Evolutionary conservation across 306 rosid genomes (phyloP), one percentile per base, ranked within the genome.

Genomic region (Carpinus fangiana): DNA sequence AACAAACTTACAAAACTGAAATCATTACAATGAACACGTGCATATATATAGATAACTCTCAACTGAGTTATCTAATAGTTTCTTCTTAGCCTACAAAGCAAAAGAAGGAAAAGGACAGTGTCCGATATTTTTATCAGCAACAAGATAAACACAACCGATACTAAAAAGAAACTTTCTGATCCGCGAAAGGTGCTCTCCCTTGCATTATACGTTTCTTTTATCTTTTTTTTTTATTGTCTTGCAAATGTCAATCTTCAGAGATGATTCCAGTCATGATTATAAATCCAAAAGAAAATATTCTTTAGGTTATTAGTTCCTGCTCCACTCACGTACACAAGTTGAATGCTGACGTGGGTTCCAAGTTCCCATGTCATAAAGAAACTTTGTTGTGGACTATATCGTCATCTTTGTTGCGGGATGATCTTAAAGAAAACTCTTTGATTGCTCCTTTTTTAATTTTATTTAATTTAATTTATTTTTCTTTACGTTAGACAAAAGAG

Each of bases 281-380:
- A 20, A 20, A 10, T 16, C 28, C 0, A 73, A 59, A 43, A 34
- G 11, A 31, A n/a, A 17, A 51, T 9, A 26, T 57, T 52, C 28
- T 34, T 80, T 17, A 38, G 65, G 28, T 43, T 70, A 52, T 65
- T 56, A 71, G 47, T 68, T 56, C 56, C 16, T 20, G 28, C 80
- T 81, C 75, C 87, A 83, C 85, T 76, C 48, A 57, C n/a, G n/a
- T n/a, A n/a, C 23, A 2, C 59, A 48, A 84, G 84, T 76, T 70
- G 84, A 70, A 81, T 54, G 38, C 85, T 61, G 60, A 67, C 52
- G 73, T 75, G 80, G 80, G 81, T 76, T 45, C 73, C 72, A 75
- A 72, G 62, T 68, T 52, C 23, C 34, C 7, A 13, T 68, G 72
- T 26, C 70, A 60, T 64, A 28, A 54, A 76, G 70, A 28, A 47